Conservation (phyloP, 1,284 basidiomycete genomes). For the Cryptococcus wingfieldii region DNA sequence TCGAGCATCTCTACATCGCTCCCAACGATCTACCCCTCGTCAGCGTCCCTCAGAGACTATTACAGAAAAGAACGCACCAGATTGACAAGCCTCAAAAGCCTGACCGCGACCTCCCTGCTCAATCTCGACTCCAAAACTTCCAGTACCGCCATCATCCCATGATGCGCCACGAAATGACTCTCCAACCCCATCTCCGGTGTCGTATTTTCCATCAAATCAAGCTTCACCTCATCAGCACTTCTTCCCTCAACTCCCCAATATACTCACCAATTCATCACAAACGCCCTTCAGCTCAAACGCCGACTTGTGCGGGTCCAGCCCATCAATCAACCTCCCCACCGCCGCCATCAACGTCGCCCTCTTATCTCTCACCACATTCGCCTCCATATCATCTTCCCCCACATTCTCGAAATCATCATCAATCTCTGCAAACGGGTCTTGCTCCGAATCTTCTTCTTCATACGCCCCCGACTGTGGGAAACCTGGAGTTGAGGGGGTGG, state of each 20-base stretch:
- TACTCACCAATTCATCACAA: constrained; percentile 77
- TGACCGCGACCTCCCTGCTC: constrained; percentile 76
- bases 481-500: constrained; percentile 64
- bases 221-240: constrained; percentile 49
- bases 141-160: constrained; percentile 89
- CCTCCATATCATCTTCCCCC: constrained; percentile 70
- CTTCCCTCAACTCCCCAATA: not conserved
- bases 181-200: constrained; percentile 70
- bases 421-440: constrained; percentile 94
- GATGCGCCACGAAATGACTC: constrained; percentile 77
- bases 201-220: constrained; percentile 70
- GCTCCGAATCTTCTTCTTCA: constrained; percentile 76
- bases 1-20: constrained; percentile 82
- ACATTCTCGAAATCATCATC: constrained; percentile 69
- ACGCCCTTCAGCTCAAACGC: constrained; percentile 75
- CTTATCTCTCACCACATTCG: constrained; percentile 84
- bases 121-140: constrained; percentile 80
- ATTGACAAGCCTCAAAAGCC: constrained; percentile 84
- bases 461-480: constrained; percentile 66
- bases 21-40: constrained; percentile 66
- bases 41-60: constrained; percentile 23
- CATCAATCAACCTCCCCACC: constrained; percentile 79
- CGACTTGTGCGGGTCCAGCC: constrained; percentile 71
- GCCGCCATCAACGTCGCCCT: constrained; percentile 74
- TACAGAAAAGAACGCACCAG: constrained; percentile 54